Evolutionary conservation across 129 eudicot species (phyloP).

Genomic region (Rutidosis leptorrhynchoides): DNA sequence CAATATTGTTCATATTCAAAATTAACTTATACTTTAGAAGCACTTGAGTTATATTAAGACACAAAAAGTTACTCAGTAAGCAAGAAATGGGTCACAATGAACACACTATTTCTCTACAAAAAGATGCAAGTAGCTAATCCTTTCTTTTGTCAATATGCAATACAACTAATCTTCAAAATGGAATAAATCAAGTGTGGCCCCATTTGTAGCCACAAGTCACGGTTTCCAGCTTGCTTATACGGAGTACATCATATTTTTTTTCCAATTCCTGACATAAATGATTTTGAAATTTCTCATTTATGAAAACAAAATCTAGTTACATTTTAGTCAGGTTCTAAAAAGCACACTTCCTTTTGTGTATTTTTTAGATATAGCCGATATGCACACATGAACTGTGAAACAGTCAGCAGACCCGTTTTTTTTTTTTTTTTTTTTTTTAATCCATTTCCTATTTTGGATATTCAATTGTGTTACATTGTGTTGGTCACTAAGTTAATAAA

Average conservation of each 20-base stretch:
- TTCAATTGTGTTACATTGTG: background rate
- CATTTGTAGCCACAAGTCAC: conserved; percentile 19
- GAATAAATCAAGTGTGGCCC: conserved; percentile 31
- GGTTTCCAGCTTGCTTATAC: conserved; percentile 31
- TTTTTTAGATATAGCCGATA: background rate
- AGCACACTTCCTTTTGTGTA: conserved; percentile 15
- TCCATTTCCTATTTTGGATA: conserved; percentile 2
- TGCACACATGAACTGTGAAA: conserved; percentile 13
- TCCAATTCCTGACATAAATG: conserved; percentile 19
- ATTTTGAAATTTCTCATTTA: conserved; percentile 28
- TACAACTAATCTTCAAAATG: conserved; percentile 22
- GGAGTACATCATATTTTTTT: too few relatives aligned
- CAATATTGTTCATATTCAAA: background rate
- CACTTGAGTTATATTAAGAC: background rate
- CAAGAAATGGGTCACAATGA: conserved; percentile 21
- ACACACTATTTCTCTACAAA: conserved; percentile 1
- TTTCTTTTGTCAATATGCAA: conserved; percentile 14
- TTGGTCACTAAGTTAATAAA: background rate
- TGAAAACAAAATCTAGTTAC: conserved; percentile 17
- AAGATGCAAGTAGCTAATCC: conserved; percentile 26
- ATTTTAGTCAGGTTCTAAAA: conserved; percentile 12
- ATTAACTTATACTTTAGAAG: background rate
- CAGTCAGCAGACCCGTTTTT: background rate
- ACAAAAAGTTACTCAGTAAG: background rate
- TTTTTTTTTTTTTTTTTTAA: background rate